These are phyloP conservation scores for Monosporascus sp. DNA, from an alignment of 2,329 filamentous ascomycete genomes.

Conservation along the genomic window DNA sequence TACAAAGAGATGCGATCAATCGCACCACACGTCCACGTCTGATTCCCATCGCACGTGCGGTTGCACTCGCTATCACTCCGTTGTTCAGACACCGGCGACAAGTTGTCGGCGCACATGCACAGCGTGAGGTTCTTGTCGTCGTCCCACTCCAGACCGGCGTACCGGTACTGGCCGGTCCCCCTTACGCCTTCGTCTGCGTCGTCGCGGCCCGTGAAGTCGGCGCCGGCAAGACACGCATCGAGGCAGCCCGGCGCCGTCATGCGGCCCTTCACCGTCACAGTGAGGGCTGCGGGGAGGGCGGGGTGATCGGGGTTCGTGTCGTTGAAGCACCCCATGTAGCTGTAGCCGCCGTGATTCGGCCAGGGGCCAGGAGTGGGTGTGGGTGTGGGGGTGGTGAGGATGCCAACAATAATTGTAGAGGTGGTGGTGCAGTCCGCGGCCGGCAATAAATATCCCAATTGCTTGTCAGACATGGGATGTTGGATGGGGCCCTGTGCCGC, in stretches of 20 bases:
- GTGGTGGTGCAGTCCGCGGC: neutral
- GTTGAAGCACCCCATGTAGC: constrained; percentile 54
- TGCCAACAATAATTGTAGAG: neutral
- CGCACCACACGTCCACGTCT: neutral
- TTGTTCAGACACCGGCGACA: constrained; percentile 42
- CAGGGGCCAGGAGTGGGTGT: neutral
- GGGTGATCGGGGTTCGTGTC: constrained; percentile 40
- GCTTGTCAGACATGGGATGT: too few relatives aligned
- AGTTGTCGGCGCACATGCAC: constrained; percentile 52
- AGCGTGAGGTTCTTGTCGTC: constrained; percentile 28
- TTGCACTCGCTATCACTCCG: constrained; percentile 42
- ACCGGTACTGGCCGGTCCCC: constrained; percentile 33
- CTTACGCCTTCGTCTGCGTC: constrained; percentile 18
- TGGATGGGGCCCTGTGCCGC: too few relatives aligned
- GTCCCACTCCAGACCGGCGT: constrained; percentile 52
- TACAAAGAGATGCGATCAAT: neutral
- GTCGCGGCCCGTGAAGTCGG: constrained; percentile 36
- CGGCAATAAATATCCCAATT: neutral
- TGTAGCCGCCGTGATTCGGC: constrained; percentile 29
- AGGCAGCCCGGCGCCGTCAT: constrained; percentile 51
- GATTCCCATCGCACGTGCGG: neutral
- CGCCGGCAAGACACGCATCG: neutral
- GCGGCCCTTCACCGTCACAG: constrained; percentile 33
- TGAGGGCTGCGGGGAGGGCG: constrained; percentile 40
- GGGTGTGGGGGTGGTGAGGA: constrained; percentile 1